Evolutionary conservation across 2,329 filamentous ascomycete genomes (phyloP).

Genomic region (Emmonsia crescens): DNA sequence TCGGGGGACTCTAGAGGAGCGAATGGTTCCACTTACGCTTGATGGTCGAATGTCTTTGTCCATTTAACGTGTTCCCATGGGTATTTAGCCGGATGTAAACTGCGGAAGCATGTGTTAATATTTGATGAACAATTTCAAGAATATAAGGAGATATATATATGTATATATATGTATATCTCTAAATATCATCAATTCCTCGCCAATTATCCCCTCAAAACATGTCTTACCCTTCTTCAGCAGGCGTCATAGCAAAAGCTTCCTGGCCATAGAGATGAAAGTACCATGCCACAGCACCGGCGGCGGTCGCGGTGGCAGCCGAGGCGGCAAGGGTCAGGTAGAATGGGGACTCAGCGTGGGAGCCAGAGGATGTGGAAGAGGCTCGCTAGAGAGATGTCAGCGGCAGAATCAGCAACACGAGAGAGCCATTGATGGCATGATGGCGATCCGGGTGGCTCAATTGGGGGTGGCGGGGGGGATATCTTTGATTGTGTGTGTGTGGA

Average conservation of each 20-base stretch:
- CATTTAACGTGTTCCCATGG: conserved; percentile 92
- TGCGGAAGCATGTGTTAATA: conserved; percentile 31
- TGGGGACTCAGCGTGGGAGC: conserved; percentile 54
- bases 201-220: conserved; percentile 12
- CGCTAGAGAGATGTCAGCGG: conserved; percentile 32
- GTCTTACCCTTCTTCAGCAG: conserved; percentile 95
- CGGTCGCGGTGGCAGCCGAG: conserved; percentile 73
- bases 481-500: not conserved
- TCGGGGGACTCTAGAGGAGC: not conserved
- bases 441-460: not conserved
- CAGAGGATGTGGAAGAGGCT: conserved; percentile 60
- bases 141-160: not conserved
- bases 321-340: conserved; percentile 79
- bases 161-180: no score
- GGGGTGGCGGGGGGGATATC: conserved; percentile 7
- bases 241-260: conserved; percentile 77
- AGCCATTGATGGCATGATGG: not conserved
- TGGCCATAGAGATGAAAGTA: conserved; percentile 95
- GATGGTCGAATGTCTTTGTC: conserved; percentile 94
- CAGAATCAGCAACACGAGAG: conserved; percentile 12
- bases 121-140: not conserved
- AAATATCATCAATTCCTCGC: not conserved
- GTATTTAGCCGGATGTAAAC: conserved; percentile 83
- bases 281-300: conserved; percentile 85
- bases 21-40: conserved; percentile 57